A percentile compares a stretch with the other conserved stretches of the same genome.
These are phyloP conservation scores for Fusarium marasasianum DNA, from an alignment of 2,329 filamentous ascomycete species.

Conservation along the genomic window DNA sequence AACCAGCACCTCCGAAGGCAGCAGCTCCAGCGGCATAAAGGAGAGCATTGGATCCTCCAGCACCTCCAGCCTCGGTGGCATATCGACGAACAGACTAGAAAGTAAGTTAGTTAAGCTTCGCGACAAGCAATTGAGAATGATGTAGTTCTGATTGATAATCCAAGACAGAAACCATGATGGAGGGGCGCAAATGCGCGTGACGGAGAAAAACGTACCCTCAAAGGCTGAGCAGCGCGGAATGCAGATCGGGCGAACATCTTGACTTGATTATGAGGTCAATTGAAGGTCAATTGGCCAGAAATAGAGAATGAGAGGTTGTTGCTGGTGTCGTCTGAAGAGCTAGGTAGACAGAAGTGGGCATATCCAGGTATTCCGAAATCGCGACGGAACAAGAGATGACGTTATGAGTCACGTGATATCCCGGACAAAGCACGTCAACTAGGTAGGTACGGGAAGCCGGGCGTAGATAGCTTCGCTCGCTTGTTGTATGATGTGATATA, in stretches of 20 bases:
- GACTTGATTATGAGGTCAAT: conserved; percentile 34
- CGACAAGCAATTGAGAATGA: conserved; percentile 1
- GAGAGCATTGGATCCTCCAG: conserved; percentile 66
- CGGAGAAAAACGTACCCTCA: conserved; percentile 63
- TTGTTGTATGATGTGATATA: neutral
- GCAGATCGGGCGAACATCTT: conserved; percentile 75
- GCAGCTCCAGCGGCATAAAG: conserved; percentile 70
- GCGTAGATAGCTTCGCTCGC: neutral
- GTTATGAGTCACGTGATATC: conserved; percentile 36
- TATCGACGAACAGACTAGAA: conserved; percentile 67
- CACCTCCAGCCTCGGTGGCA: conserved; percentile 67
- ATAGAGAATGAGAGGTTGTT: conserved; percentile 8
- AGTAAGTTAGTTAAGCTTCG: conserved; percentile 42
- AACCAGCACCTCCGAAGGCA: conserved; percentile 65
- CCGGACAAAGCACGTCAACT: conserved; percentile 1
- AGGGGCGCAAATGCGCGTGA: neutral
- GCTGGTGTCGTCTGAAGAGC: conserved; percentile 11
- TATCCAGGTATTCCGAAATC: conserved; percentile 25
- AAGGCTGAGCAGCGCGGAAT: conserved; percentile 70
- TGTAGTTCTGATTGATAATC: conserved; percentile 19
- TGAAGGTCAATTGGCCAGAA: conserved; percentile 36
- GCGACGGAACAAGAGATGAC: conserved; percentile 25
- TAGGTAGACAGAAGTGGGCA: conserved; percentile 20
- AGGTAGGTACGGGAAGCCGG: neutral
- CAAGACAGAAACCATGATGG: neutral